phyloP scores from a whole-genome alignment of 2,329 filamentous ascomycete species.

The Fusarium sp. region DNA sequence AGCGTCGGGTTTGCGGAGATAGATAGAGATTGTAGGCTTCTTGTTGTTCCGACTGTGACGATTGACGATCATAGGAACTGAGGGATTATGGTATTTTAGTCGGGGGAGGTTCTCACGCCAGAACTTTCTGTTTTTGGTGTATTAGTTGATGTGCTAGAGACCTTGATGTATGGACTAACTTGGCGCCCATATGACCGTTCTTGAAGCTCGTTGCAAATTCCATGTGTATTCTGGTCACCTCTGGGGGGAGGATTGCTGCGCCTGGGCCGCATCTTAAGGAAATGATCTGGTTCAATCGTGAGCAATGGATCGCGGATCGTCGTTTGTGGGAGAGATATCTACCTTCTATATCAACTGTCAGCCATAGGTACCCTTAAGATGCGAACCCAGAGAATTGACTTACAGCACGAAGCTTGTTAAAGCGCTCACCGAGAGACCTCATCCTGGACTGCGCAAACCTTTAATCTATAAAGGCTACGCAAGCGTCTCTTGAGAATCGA shows the following conservation, averaged over 20 bases:
- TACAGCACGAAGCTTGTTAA: slow-evolving; percentile 78
- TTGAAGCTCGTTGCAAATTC: slow-evolving; percentile 70
- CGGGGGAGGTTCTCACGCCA: slow-evolving; percentile 83
- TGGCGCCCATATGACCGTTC: slow-evolving; percentile 75
- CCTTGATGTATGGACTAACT: slow-evolving; percentile 57
- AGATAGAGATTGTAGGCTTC: slow-evolving; percentile 70
- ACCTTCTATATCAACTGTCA: slow-evolving; percentile 52
- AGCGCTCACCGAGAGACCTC: slow-evolving; percentile 68
- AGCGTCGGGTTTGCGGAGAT: slow-evolving; percentile 58
- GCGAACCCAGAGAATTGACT: slow-evolving; percentile 45
- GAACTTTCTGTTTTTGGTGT: slow-evolving; percentile 72
- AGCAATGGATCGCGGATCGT: slow-evolving; percentile 35
- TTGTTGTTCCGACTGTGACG: slow-evolving; percentile 66
- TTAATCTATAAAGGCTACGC: slow-evolving; percentile 27
- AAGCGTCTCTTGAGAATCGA: slow-evolving; percentile 17
- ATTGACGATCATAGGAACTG: slow-evolving; percentile 82
- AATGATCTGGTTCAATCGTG: slow-evolving; percentile 65
- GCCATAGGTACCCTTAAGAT: neutral
- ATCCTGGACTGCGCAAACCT: slow-evolving; percentile 41
- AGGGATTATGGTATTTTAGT: slow-evolving; percentile 94
- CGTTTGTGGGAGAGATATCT: slow-evolving; percentile 36
- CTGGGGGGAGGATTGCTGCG: slow-evolving; percentile 79
- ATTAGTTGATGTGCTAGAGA: slow-evolving; percentile 7
- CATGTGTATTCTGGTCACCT: slow-evolving; percentile 78
- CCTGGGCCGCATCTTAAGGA: slow-evolving; percentile 82